Percentiles rank a stretch among this genome's conserved stretches.
Conservation (phyloP, 2,329 filamentous ascomycete species). For the Trichoderma afroharzianum region DNA sequence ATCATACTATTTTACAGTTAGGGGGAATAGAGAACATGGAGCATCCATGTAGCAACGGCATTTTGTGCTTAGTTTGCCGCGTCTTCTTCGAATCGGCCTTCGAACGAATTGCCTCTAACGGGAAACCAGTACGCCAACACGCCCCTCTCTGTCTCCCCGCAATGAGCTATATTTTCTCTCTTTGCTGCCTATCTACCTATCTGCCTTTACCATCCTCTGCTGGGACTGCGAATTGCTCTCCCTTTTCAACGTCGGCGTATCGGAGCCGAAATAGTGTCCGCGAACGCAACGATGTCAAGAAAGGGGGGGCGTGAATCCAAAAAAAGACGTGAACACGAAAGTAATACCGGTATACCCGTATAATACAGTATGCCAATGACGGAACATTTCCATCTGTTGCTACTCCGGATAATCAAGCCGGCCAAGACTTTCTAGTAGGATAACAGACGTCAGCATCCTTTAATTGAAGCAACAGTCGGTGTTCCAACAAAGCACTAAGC, state of each 20-base stretch:
- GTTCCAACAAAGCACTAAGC: not conserved
- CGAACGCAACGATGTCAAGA: not conserved
- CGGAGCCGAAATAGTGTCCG: not conserved
- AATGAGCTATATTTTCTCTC: not conserved
- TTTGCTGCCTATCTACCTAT: no score
- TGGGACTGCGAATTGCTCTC: not conserved
- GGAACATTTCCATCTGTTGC: not conserved
- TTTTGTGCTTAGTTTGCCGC: not conserved
- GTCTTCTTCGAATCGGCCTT: not conserved
- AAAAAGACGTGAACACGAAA: not conserved
- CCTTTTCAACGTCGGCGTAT: not conserved
- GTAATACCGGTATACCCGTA: no score
- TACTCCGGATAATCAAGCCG: not conserved
- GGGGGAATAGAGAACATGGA: not conserved
- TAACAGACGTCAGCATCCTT: not conserved
- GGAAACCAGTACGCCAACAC: not conserved
- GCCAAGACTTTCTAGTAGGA: not conserved
- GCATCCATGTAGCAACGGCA: not conserved
- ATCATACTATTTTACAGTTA: no score
- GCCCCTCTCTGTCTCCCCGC: not conserved
- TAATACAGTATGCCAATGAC: not conserved
- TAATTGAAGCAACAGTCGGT: not conserved
- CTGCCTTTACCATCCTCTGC: no score
- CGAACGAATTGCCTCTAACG: slow-evolving; percentile 4
- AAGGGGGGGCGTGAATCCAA: not conserved